A percentile compares a stretch with the other conserved stretches of the same genome.
Conservation (phyloP, 441 rosid genomes). For the Theobroma grandiflorum region DNA sequence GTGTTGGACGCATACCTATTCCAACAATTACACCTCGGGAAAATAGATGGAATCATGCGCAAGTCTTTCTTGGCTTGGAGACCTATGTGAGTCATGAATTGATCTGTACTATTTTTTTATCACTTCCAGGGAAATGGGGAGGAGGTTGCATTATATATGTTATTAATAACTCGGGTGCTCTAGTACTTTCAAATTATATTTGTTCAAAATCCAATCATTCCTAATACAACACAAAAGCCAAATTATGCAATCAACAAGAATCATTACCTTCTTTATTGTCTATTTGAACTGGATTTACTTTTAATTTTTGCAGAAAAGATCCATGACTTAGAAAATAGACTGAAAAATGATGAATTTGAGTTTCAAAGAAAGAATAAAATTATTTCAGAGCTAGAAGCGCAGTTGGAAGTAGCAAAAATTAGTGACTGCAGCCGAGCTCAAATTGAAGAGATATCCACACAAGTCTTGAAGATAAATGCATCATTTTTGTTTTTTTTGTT, state of each 20-base stretch:
- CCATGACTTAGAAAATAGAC: slow-evolving; percentile 57
- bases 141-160: neutral
- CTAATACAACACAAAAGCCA: slow-evolving; percentile 8
- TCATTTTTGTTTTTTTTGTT: neutral
- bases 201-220: neutral
- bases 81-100: neutral
- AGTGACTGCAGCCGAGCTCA: slow-evolving; percentile 49
- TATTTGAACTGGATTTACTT: slow-evolving; percentile 21
- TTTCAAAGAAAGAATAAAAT: slow-evolving; percentile 55
- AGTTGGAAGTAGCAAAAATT: slow-evolving; percentile 58
- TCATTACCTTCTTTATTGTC: slow-evolving; percentile 8
- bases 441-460: slow-evolving; percentile 76
- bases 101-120: neutral
- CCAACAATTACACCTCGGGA: neutral
- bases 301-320: slow-evolving; percentile 61
- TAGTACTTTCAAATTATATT: slow-evolving; percentile 3
- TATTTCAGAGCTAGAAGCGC: slow-evolving; percentile 64
- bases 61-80: neutral
- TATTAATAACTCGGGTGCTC: neutral
- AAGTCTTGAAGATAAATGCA: slow-evolving; percentile 11
- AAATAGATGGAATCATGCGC: neutral
- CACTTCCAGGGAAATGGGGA: neutral
- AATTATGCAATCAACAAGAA: neutral
- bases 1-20: neutral
- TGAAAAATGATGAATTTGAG: slow-evolving; percentile 52